Evolutionary conservation across 768 basidiomycete genomes (phyloP), one percentile per base, ranked within the genome.

Genomic region (Tylopilus sp.): DNA sequence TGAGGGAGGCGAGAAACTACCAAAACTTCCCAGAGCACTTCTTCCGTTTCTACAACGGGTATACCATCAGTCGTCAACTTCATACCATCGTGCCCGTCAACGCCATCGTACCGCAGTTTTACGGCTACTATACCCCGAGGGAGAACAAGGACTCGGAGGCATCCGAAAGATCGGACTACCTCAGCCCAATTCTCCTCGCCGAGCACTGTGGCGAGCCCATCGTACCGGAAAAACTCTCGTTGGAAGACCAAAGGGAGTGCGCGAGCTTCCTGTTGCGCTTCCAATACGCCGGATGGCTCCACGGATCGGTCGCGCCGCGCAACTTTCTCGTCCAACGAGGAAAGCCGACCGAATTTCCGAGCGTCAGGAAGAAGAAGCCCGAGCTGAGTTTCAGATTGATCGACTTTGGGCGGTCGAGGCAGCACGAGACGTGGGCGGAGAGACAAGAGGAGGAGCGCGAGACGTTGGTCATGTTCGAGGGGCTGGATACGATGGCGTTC

Each of bases 31-130:
- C 70, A 1, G 58, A 63, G 3, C 68, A 54, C 25, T 63, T 70
- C 36, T 68, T 70, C 43, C 43, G 58, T 22, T 56, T 66, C 37
- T 68, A 60, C 37, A 54, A 51, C 12, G 66, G 63, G 25, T 66
- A 68, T 38, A 70, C 63, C 7, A 7, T 61, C 42, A 26, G 64
- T 0, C 1, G 10, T 7, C 69, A 66, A 19, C 26, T 81, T 5
- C 65, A 67, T 26, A 60, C 74, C 55, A 76, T 81, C 1, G 73
- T 77, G 0, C 79, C 81, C 4, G 69, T 79, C 4, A 69, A 72
- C 9, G 74, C 85, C 0, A 42, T 85, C 43, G 78, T 81, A 4
- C 84, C 85, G 0, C 82, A 84, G 62, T 86, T 78, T 64, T 86
- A 82, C 57, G 84, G 86, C 2, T 82, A 80, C 65, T 86, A 85